phyloP scores from a whole-genome alignment of 2,329 filamentous ascomycete species.

The Venturia oleaginea region DNA sequence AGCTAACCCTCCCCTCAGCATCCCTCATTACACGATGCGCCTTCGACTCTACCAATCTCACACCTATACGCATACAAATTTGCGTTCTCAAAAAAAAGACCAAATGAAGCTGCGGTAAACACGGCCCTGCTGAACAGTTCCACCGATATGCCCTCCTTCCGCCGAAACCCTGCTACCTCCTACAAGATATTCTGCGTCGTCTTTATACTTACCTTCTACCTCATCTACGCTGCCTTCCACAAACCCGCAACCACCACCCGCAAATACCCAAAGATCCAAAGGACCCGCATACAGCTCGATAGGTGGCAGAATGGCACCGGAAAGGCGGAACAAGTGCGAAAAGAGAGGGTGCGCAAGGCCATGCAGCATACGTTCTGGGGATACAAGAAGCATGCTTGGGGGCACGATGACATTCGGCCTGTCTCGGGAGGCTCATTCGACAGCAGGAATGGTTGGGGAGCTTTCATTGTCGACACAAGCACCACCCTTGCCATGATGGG shows the following conservation, averaged over 20 bases:
- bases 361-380: conserved; percentile 34
- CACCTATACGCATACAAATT: background rate
- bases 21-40: background rate
- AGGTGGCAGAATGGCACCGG: conserved; percentile 14
- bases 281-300: conserved; percentile 12
- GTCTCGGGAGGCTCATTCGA: conserved; percentile 28
- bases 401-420: conserved; percentile 31
- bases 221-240: conserved; percentile 30
- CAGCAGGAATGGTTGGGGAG: conserved; percentile 34
- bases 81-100: background rate
- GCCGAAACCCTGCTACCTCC: conserved; percentile 31
- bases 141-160: conserved; percentile 5
- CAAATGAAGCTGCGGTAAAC: background rate
- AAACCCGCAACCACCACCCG: conserved; percentile 17
- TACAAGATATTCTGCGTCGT: conserved; percentile 33
- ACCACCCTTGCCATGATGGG: conserved; percentile 34
- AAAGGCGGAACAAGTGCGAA: conserved; percentile 25
- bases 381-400: conserved; percentile 32
- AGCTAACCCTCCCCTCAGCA: background rate
- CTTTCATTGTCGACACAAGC: conserved; percentile 33
- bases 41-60: background rate
- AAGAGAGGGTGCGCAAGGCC: conserved; percentile 26
- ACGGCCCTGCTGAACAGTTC: background rate
- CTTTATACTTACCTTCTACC: conserved; percentile 32
- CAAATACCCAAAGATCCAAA: conserved; percentile 18